phyloP scores from a whole-genome alignment of 2,329 filamentous ascomycete species.

The Graphium sp. region DNA sequence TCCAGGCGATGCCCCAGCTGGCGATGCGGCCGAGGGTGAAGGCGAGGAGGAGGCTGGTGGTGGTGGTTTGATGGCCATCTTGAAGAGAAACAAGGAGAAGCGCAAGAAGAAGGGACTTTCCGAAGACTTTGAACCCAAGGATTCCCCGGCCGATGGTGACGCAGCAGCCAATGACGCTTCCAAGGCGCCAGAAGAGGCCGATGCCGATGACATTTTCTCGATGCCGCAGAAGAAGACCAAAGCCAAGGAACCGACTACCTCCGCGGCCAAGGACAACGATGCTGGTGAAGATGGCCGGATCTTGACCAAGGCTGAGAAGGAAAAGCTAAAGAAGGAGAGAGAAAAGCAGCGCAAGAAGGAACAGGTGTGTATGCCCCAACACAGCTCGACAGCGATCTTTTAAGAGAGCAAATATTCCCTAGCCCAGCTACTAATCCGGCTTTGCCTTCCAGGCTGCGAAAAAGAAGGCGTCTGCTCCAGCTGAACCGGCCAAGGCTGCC shows the following conservation, averaged over 20 bases:
- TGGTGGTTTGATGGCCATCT: constrained; percentile 60
- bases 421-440: neutral
- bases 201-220: constrained; percentile 72
- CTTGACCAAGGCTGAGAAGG: constrained; percentile 96
- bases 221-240: constrained; percentile 58
- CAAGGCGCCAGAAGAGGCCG: constrained; percentile 69
- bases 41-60: constrained; percentile 35
- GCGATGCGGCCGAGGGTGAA: constrained; percentile 30
- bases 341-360: constrained; percentile 99
- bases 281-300: constrained; percentile 46
- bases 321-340: constrained; percentile 92
- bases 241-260: constrained; percentile 22
- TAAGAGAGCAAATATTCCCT: too few species aligned
- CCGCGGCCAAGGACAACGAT: constrained; percentile 31
- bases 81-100: constrained; percentile 71
- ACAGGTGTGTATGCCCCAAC: constrained; percentile 41
- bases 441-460: constrained; percentile 48
- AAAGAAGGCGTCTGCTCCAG: constrained; percentile 44
- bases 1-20: constrained; percentile 29
- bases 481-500: constrained; percentile 36
- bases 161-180: constrained; percentile 13
- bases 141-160: constrained; percentile 30
- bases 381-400: too few species aligned
- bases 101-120: constrained; percentile 80
- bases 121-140: constrained; percentile 53